Percentiles rank a stretch among this genome's conserved stretches.
These are phyloP conservation scores for Brassica nigra DNA, from an alignment of 345 rosid genomes.

Conservation along the genomic window DNA sequence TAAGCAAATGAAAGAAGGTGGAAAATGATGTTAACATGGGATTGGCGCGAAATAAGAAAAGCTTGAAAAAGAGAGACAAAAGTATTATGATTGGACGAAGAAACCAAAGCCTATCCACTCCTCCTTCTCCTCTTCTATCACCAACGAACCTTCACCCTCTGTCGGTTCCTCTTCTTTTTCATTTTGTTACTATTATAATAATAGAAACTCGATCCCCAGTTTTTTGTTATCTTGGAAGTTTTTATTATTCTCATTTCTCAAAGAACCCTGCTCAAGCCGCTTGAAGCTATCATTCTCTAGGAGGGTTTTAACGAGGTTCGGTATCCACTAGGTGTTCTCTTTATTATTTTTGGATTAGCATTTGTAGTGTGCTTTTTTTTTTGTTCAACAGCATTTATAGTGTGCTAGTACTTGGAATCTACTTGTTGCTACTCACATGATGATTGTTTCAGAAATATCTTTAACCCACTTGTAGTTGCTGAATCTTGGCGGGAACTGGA, in stretches of 20 bases:
- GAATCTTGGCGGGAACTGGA: conserved; percentile 5
- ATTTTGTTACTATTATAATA: background rate
- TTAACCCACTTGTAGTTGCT: background rate
- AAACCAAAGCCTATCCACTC: conserved; percentile 40
- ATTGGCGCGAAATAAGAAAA: conserved; percentile 39
- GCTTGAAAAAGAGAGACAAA: background rate
- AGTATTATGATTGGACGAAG: conserved; percentile 20
- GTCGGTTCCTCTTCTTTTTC: conserved; percentile 30
- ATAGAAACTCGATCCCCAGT: background rate
- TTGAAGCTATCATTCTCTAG: background rate
- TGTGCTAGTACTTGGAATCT: background rate
- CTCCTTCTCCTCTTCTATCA: conserved; percentile 1
- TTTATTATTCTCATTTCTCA: background rate
- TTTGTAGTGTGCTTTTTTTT: background rate
- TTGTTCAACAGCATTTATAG: background rate
- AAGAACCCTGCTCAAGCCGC: background rate
- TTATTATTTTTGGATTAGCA: background rate
- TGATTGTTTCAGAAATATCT: background rate
- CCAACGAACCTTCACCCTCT: conserved; percentile 18
- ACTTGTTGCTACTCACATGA: background rate
- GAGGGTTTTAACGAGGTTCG: conserved; percentile 1
- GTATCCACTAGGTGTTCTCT: background rate
- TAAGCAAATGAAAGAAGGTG: conserved; percentile 27
- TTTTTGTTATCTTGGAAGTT: background rate
- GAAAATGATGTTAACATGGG: conserved; percentile 30